phyloP scores from a whole-genome alignment of 2,329 filamentous ascomycete genomes.

The Colletotrichum sp. region DNA sequence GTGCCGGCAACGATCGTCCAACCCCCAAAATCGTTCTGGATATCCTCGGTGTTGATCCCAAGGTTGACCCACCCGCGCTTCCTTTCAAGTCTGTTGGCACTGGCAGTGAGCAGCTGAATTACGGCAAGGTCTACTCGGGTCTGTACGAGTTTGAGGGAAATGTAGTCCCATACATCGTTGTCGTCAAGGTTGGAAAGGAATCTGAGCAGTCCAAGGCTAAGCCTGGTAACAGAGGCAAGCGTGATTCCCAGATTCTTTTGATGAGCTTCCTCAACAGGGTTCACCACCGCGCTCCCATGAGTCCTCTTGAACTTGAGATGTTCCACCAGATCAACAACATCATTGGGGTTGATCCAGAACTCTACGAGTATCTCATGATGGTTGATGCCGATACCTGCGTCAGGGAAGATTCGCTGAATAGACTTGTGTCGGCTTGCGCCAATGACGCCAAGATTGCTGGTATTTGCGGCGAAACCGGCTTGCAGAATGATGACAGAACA shows the following conservation, averaged over 20 bases:
- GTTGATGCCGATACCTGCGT: slow-evolving; percentile 97
- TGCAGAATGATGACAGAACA: slow-evolving; percentile 92
- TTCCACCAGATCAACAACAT: slow-evolving; percentile 99
- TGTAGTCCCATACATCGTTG: slow-evolving; percentile 92
- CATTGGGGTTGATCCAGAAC: slow-evolving; percentile 94
- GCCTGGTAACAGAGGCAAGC: slow-evolving; percentile 97
- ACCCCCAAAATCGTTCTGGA: slow-evolving; percentile 98
- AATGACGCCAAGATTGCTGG: slow-evolving; percentile 96
- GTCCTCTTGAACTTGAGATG: slow-evolving; percentile 93
- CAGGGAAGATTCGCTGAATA: slow-evolving; percentile 87
- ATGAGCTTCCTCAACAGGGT: slow-evolving; percentile 99
- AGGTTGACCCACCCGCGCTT: slow-evolving; percentile 91
- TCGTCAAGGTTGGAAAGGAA: slow-evolving; percentile 97
- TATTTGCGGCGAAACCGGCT: slow-evolving; percentile 94
- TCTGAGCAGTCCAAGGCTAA: slow-evolving; percentile 91
- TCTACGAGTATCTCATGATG: slow-evolving; percentile 98
- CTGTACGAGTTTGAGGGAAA: slow-evolving; percentile 98
- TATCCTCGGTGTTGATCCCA: slow-evolving; percentile 95
- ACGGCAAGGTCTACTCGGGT: slow-evolving; percentile 97
- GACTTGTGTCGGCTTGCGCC: slow-evolving; percentile 88
- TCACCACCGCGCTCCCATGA: slow-evolving; percentile 93
- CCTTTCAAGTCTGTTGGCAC: slow-evolving; percentile 93
- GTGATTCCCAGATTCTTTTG: slow-evolving; percentile 93
- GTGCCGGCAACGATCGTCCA: slow-evolving; percentile 92
- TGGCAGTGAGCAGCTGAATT: slow-evolving; percentile 93